phyloP scores from a whole-genome alignment of 768 basidiomycete genomes.

The Mrakia gelida region DNA sequence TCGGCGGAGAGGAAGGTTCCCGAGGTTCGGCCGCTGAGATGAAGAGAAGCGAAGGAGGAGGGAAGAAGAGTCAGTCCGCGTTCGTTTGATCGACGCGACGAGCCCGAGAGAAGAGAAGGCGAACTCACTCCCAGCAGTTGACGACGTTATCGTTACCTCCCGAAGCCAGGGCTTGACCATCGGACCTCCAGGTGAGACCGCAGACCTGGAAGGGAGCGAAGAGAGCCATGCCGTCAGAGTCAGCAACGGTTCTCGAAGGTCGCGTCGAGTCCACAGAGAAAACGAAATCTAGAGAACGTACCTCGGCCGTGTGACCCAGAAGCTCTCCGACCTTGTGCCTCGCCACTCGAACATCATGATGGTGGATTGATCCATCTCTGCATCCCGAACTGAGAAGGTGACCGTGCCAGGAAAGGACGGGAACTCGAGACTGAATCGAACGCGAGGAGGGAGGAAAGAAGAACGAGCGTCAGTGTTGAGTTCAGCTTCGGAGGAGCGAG shows the following conservation, averaged over 20 bases:
- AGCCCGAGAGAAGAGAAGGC: conserved; percentile 41
- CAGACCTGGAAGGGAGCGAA: conserved; percentile 1
- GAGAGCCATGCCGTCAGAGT: not conserved
- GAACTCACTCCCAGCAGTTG: conserved; percentile 87
- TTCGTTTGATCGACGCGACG: not conserved
- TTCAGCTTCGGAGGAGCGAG: not conserved
- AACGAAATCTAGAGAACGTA: conserved; percentile 41
- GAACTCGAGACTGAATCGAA: conserved; percentile 59
- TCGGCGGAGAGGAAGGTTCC: conserved; percentile 39
- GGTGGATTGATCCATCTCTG: conserved; percentile 90
- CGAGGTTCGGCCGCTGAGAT: conserved; percentile 42
- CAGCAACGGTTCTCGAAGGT: not conserved
- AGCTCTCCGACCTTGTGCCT: conserved; percentile 87
- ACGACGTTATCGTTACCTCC: conserved; percentile 98
- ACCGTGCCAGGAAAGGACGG: conserved; percentile 78
- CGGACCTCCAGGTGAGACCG: conserved; percentile 49
- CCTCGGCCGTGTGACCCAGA: conserved; percentile 83
- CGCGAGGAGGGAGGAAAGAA: not conserved
- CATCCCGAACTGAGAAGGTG: conserved; percentile 85
- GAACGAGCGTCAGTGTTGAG: not conserved
- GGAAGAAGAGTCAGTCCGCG: not conserved
- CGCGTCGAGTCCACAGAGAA: not conserved
- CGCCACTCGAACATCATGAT: conserved; percentile 87
- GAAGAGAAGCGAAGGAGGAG: not conserved
- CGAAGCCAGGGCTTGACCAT: conserved; percentile 59